Base-by-base conservation (phyloP, 2,329 filamentous ascomycete genomes). In the Lizonia empirigonia region DNA sequence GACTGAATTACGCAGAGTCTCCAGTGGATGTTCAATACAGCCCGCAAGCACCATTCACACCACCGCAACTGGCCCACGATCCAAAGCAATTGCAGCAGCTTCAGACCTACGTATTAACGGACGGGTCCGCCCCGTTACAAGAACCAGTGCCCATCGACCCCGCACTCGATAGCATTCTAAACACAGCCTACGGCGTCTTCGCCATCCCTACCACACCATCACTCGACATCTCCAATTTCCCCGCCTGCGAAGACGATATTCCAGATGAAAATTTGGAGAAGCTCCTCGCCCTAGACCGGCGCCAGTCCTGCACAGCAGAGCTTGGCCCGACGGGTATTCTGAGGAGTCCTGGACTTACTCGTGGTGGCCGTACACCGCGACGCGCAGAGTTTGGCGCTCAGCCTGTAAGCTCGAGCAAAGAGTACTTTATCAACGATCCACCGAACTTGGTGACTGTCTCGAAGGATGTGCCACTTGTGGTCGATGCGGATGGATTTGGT, bases 341-440 rank as follows among this genome's bases (percentile, higher is more conserved):
- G n/a, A 56, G 49, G 27, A 35, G 26, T 36, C 41, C 32, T 20
- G 32, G 15, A 7, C 22, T 23, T n/a, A 20, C 23, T 10, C 32
- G 12, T 19, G 7, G 18, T 23, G 32, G 41, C 10, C 26, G 27
- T 3, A 38, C 48, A 19, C 23, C 35, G 15, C 42, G 38, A 24
- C 47, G 48, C 4, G 63, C 61, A 8, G 49, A 34, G 1, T 65
- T 64, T 26, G 32, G 47, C 2, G 22, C 15, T n/a, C 58, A 64
- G 20, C 61, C 61, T 0, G 63, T 65, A 2, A 53, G 33, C 19
- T 33, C 24, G n/a, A 56, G 53, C 16, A 63, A 38, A 15, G 45
- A 55, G 33, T 64, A 58, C 24, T 27, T 40, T 19, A 4, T 29
- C 2, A 29, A 60, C n/a, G 59, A 63, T 39, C 55, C 58, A 18